Conservation (phyloP, 306 rosid species). For the Purshia tridentata region DNA sequence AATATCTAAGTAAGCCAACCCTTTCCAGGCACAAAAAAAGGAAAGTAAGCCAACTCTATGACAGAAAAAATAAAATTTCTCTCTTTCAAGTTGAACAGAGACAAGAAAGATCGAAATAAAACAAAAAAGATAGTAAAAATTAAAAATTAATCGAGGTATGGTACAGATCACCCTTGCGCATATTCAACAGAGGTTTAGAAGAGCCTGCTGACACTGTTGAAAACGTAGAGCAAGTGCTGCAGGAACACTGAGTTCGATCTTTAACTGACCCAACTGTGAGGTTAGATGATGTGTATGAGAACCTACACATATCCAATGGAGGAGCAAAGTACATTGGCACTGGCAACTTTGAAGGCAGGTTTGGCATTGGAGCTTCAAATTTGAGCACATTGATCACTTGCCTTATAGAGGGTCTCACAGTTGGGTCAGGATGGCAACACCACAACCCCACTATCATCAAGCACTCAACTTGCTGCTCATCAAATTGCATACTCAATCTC, state of each 20-base stretch:
- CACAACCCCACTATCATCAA: constrained; percentile 63
- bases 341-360: constrained; percentile 56
- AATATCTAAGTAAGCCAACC: not conserved
- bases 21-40: not conserved
- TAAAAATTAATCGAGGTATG: not conserved
- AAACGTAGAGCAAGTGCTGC: constrained; percentile 35
- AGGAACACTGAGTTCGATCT: constrained; percentile 33
- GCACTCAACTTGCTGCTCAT: constrained; percentile 46
- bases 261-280: constrained; percentile 31
- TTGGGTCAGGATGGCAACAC: constrained; percentile 73
- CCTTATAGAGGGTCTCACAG: constrained; percentile 54
- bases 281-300: constrained; percentile 44
- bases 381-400: constrained; percentile 64
- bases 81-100: not conserved
- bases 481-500: constrained; percentile 38
- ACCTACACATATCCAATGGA: constrained; percentile 39
- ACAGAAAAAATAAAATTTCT: constrained; percentile 8
- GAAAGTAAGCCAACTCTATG: not conserved
- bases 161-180: not conserved
- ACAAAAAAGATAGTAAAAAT: not conserved
- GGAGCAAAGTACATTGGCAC: constrained; percentile 67
- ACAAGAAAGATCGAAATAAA: constrained; percentile 2
- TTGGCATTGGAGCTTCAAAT: constrained; percentile 48
- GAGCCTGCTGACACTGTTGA: constrained; percentile 58
- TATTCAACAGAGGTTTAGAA: constrained; percentile 38